A percentile compares a stretch with the other conserved stretches of the same genome.
phyloP scores from a whole-genome alignment of 2,329 filamentous ascomycete genomes.

The Sporothrix pallida region DNA sequence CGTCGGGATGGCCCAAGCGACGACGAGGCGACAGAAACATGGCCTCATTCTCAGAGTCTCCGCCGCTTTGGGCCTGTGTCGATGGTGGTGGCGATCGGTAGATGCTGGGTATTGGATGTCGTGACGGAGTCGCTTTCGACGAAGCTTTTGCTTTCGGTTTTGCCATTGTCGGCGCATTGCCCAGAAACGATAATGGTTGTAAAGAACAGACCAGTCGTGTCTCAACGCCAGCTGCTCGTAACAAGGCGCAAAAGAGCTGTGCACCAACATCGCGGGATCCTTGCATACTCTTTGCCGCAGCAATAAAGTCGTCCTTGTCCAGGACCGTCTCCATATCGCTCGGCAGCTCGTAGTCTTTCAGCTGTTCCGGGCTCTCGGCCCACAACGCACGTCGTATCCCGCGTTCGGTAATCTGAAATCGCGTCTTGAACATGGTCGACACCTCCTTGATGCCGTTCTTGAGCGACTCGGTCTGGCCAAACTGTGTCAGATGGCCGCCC shows the following conservation, averaged over 20 bases:
- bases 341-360: conserved; percentile 63
- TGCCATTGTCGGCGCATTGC: conserved; percentile 56
- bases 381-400: conserved; percentile 76
- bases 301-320: conserved; percentile 74
- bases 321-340: conserved; percentile 70
- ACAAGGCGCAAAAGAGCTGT: conserved; percentile 85
- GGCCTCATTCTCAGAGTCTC: conserved; percentile 24
- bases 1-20: conserved; percentile 60
- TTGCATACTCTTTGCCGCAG: conserved; percentile 69
- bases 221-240: conserved; percentile 82
- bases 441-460: conserved; percentile 77
- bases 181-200: conserved; percentile 76
- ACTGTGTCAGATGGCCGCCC: conserved; percentile 68
- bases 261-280: conserved; percentile 90
- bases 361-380: conserved; percentile 69
- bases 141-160: conserved; percentile 45
- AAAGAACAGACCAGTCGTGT: conserved; percentile 87
- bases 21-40: conserved; percentile 49
- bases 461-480: conserved; percentile 75
- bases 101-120: conserved; percentile 49
- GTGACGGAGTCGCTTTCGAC: conserved; percentile 40
- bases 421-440: conserved; percentile 68
- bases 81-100: conserved; percentile 40
- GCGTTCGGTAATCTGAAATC: conserved; percentile 72
- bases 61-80: not conserved